phyloP scores from a whole-genome alignment of 129 eudicot genomes.

The Tagetes patula region DNA sequence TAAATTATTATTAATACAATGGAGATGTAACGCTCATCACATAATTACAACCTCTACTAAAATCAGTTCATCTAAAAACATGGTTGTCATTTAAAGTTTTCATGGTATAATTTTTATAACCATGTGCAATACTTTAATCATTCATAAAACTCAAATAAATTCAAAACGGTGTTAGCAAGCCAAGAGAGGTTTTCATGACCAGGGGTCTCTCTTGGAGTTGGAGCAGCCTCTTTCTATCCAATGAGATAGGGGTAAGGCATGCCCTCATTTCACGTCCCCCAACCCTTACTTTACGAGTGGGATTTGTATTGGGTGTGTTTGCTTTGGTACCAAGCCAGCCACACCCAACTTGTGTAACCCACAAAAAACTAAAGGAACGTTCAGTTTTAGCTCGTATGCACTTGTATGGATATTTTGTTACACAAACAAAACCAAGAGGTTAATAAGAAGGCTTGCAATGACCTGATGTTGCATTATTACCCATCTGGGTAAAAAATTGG shows the following conservation, averaged over 20 bases:
- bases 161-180: neutral
- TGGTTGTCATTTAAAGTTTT: neutral
- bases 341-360: neutral
- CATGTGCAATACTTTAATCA: neutral
- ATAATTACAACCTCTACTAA: neutral
- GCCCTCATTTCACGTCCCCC: no score
- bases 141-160: neutral
- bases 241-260: no score
- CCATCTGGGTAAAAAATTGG: neutral
- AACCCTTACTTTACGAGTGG: no score
- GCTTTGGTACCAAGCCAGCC: neutral
- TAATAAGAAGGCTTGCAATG: neutral
- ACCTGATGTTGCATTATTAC: neutral
- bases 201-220: no score
- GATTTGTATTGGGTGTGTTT: no score
- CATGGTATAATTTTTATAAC: neutral
- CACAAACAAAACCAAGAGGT: neutral
- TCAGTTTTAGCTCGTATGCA: neutral
- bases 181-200: neutral
- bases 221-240: no score
- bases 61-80: neutral
- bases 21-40: neutral
- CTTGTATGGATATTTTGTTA: neutral
- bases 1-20: no score
- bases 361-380: neutral